Percentiles rank a stretch among this genome's conserved stretches.
These are phyloP conservation scores for Aspergillus tubingensis DNA, from an alignment of 2,329 filamentous ascomycete genomes.

Conservation along the genomic window DNA sequence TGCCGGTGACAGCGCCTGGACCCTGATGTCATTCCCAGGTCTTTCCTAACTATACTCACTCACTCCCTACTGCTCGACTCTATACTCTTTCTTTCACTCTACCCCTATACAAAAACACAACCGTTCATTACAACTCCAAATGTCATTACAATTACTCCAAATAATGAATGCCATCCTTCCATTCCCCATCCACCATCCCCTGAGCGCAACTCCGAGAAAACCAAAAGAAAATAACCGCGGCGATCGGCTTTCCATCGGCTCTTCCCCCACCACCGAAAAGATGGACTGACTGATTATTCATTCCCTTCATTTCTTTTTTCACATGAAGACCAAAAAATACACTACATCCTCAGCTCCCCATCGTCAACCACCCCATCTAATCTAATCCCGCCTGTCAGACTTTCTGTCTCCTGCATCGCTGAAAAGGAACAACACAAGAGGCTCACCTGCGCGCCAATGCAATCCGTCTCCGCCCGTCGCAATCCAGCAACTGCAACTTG, in stretches of 20 bases:
- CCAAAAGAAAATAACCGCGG: not conserved
- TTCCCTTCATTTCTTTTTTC: not conserved
- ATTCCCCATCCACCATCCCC: not conserved
- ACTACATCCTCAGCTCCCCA: too few relatives aligned
- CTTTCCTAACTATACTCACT: not conserved
- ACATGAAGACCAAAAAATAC: not conserved
- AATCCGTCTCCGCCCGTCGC: not conserved
- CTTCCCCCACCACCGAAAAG: not conserved
- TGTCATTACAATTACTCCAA: not conserved
- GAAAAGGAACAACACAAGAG: not conserved
- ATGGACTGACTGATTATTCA: conserved; percentile 11
- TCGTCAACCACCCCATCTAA: not conserved
- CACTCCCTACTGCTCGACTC: not conserved
- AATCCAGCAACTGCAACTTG: not conserved
- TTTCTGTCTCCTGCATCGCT: not conserved
- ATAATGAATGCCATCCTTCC: too few relatives aligned
- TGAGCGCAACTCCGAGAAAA: not conserved
- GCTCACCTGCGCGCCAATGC: not conserved
- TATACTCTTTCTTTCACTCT: too few relatives aligned
- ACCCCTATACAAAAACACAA: not conserved
- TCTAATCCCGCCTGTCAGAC: not conserved
- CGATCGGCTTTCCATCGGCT: conserved; percentile 8
- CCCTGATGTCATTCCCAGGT: not conserved
- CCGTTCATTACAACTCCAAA: not conserved
- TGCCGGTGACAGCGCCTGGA: not conserved